Evolutionary conservation across 352 stramenopile species (phyloP), one percentile per base, ranked within the genome.

Genomic region (Phytophthora podocarpi): DNA sequence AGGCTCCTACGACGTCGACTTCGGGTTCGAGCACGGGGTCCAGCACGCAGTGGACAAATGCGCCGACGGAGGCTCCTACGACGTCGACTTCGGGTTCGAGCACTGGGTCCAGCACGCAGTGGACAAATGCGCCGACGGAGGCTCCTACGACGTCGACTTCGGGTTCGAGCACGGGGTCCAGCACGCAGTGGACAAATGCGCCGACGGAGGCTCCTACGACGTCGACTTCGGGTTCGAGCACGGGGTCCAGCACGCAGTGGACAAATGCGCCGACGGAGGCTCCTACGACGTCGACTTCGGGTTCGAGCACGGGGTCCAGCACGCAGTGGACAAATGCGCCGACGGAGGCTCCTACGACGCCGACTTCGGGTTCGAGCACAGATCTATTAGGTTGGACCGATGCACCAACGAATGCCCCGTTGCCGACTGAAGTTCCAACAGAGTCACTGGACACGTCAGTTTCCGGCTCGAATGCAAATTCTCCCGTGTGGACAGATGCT

Each of bases 351-450:
- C 42, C 35, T 20, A n/a, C n/a, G n/a, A n/a, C n/a, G n/a, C n/a
- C n/a, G n/a, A n/a, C n/a, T n/a, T n/a, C n/a, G n/a, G n/a, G n/a
- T n/a, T n/a, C n/a, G n/a, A n/a, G n/a, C n/a, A n/a, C n/a, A n/a
- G n/a, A n/a, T n/a, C n/a, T n/a, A n/a, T n/a, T n/a, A n/a, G n/a
- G n/a, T n/a, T n/a, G n/a, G n/a, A 50, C 40, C 2, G 64, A 41
- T 41, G 52, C n/a, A n/a, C 26, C 40, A 9, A 70, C 61, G 20
- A 50, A 58, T 34, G 21, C 28, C 24, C 48, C 59, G 28, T 41
- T 30, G 30, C 18, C 11, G 20, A 47, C 52, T 8, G 27, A 59
- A 36, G 9, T 36, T 13, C 49, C 40, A 15, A 28, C 36, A 21
- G 34, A 36, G 51, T 28, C 18, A n/a, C 20, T 18, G 4, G 39